phyloP scores from a whole-genome alignment of 192 early-diverging fungal genomes.

The Phycomyces blakesleeanus region DNA sequence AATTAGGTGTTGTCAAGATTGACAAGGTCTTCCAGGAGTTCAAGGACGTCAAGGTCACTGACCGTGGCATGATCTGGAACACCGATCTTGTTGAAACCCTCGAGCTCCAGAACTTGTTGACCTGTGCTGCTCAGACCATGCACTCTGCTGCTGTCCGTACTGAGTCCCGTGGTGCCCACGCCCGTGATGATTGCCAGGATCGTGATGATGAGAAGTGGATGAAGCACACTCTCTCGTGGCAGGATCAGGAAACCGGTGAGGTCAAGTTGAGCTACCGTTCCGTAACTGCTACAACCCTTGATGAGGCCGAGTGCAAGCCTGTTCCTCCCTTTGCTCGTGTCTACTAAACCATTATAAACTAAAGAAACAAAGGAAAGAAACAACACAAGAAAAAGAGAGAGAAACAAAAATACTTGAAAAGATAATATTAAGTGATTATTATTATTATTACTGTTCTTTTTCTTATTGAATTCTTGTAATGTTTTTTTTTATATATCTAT shows the following conservation, averaged over 20 bases:
- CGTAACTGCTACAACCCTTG: constrained; percentile 80
- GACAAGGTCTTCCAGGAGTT: constrained; percentile 76
- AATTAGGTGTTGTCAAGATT: constrained; percentile 72
- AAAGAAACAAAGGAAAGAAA: too few species aligned
- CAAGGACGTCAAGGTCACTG: constrained; percentile 81
- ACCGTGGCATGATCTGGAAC: constrained; percentile 98
- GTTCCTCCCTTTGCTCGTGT: constrained; percentile 87
- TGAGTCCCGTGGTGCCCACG: constrained; percentile 97
- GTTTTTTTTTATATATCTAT: background rate
- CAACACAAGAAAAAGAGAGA: too few species aligned
- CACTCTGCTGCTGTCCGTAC: constrained; percentile 86
- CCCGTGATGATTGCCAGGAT: constrained; percentile 86
- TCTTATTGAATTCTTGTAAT: background rate
- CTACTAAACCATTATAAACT: too few species aligned
- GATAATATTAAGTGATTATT: too few species aligned
- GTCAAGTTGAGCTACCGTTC: constrained; percentile 80
- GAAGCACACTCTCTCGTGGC: constrained; percentile 98
- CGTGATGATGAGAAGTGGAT: constrained; percentile 95
- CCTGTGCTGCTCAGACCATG: constrained; percentile 91
- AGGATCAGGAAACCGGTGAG: constrained; percentile 72
- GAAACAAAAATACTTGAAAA: too few species aligned
- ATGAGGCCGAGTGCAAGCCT: constrained; percentile 88
- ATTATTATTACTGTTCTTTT: background rate
- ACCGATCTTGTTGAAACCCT: constrained; percentile 94
- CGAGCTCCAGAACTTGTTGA: constrained; percentile 97